Percentiles rank a stretch among this genome's conserved stretches.
These are phyloP conservation scores for Monascus ruber DNA, from an alignment of 2,329 filamentous ascomycete species.

Conservation along the genomic window DNA sequence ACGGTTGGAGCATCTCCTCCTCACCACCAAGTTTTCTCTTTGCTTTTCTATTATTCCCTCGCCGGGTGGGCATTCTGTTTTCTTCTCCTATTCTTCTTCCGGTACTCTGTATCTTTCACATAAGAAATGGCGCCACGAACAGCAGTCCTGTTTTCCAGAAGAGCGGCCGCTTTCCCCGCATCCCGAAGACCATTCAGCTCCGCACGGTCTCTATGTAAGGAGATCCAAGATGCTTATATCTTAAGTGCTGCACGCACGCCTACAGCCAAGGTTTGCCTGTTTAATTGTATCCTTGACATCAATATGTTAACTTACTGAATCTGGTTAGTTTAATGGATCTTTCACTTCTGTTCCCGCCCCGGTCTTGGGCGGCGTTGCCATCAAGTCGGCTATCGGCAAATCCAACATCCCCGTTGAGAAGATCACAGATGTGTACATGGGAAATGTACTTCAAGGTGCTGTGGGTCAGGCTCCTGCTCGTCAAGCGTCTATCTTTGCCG, in stretches of 20 bases:
- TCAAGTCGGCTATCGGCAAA: slow-evolving; percentile 80
- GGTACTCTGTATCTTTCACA: too few relatives aligned
- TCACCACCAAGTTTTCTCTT: too few relatives aligned
- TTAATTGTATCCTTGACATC: background rate
- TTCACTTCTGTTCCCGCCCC: slow-evolving; percentile 74
- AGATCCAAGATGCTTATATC: slow-evolving; percentile 88
- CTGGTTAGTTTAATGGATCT: slow-evolving; percentile 78
- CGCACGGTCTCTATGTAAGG: slow-evolving; percentile 40
- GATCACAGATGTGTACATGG: slow-evolving; percentile 93
- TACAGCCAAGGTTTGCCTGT: slow-evolving; percentile 59
- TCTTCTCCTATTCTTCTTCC: too few relatives aligned
- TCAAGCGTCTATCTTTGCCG: slow-evolving; percentile 81
- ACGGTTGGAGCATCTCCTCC: too few relatives aligned
- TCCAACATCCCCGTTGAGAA: slow-evolving; percentile 69
- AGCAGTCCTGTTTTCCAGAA: slow-evolving; percentile 15
- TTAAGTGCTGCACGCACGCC: slow-evolving; percentile 82
- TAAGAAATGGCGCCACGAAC: slow-evolving; percentile 4
- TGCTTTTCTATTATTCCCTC: too few relatives aligned
- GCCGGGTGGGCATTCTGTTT: too few relatives aligned
- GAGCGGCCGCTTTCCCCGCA: slow-evolving; percentile 25
- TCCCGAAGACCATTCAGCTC: slow-evolving; percentile 42
- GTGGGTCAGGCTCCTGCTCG: slow-evolving; percentile 85
- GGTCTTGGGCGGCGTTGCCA: slow-evolving; percentile 79
- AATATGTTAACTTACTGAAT: slow-evolving; percentile 4
- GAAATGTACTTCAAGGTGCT: slow-evolving; percentile 76